Evolutionary conservation across 1,284 basidiomycete genomes (phyloP).

Genomic region (Chalciporus sp.): DNA sequence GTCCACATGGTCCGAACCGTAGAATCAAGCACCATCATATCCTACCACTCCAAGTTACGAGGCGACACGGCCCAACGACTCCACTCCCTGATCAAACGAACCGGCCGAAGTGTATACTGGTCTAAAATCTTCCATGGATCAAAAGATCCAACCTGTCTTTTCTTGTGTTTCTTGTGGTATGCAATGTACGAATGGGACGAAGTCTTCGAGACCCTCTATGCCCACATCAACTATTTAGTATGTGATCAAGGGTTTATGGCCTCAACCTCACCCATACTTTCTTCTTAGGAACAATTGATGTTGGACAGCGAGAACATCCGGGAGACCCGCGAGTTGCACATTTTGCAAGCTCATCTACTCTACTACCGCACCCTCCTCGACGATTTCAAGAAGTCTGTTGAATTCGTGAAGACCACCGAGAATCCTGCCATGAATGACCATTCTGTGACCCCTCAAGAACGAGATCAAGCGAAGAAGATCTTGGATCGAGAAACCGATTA

Average conservation of each 20-base stretch:
- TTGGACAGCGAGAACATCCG: constrained; percentile 41
- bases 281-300: constrained; percentile 44
- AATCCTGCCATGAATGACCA: constrained; percentile 43
- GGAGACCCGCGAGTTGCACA: constrained; percentile 51
- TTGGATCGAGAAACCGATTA: constrained; percentile 46
- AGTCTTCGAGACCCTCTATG: constrained; percentile 47
- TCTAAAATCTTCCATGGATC: constrained; percentile 45
- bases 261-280: neutral
- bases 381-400: constrained; percentile 51
- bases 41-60: constrained; percentile 42
- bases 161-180: constrained; percentile 56
- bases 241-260: neutral
- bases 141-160: constrained; percentile 52
- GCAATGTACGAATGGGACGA: constrained; percentile 61
- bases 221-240: constrained; percentile 47
- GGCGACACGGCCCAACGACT: constrained; percentile 41
- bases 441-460: constrained; percentile 19
- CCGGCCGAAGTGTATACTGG: constrained; percentile 59
- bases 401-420: constrained; percentile 46
- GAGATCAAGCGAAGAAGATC: constrained; percentile 24
- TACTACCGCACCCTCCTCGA: constrained; percentile 52
- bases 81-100: constrained; percentile 42
- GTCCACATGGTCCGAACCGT: constrained; percentile 49
- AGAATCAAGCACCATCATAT: constrained; percentile 47
- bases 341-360: constrained; percentile 54